Evolutionary conservation across 495 filamentous ascomycete species (phyloP), one percentile per base, ranked within the genome.

Genomic region (Neurospora sp.): DNA sequence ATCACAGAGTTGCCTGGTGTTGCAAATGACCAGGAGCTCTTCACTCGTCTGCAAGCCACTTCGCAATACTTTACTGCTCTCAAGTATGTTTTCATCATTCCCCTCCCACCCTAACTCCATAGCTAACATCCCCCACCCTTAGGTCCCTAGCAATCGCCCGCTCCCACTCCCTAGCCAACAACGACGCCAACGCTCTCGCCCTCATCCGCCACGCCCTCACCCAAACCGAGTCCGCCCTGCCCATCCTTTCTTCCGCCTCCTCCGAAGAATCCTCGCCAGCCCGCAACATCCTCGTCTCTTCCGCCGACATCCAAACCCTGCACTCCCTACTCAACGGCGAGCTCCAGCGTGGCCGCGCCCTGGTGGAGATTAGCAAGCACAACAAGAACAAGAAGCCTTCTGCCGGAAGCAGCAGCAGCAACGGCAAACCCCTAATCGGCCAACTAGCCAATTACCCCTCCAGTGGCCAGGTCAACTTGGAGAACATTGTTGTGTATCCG

Each of bases 1-100:
- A 89, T 97, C 76, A 92, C 92, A 74, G 92, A 96, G 71, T 86
- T 99, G 13, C 92, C 94, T 0, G 96, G 96, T 79, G 91, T 97
- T 34, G 94, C 92, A n/a, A 91, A 93, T 31, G 96, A 99, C 78
- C 86, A 90, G 54, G 82, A 82, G 19, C 91, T 99, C 75, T 83
- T 93, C 4, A 82, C 85, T 17, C 93, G 96, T 77, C 83, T 99
- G 3, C 89, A 93, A 69, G 89, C 89, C 4, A 95, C 94, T 76
- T 86, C 88, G 43, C 83, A 86, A 59, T 98, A 97, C 82, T 99
- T 98, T 85, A 88, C 90, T 73, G 92, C 96, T 24, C 87, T 98
- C 59, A 94, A 92, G 92, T 94, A 86, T 71, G 87, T 78, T 45
- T 54, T 15, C 34, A 24, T 39, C 39, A n/a, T 69, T 38, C 37